Conservation (phyloP, 225 moss, liverwort and hornwort genomes). For the Polytrichum commune region DNA sequence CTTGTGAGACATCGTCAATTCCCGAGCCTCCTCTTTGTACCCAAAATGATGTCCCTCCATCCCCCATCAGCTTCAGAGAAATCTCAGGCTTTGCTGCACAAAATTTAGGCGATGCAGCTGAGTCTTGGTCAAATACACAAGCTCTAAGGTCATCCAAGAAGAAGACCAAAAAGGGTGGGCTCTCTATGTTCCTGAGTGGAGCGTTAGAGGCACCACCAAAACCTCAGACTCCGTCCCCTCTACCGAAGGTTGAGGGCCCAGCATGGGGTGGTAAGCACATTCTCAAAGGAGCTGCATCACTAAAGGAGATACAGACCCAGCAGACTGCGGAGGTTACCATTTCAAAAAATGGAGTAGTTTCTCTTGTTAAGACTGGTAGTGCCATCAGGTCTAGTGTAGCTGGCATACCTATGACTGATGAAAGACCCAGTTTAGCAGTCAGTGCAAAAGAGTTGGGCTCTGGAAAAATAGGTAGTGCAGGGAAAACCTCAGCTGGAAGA, state of each 20-base stretch:
- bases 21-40: conserved; percentile 16
- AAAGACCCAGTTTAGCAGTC: conserved; percentile 22
- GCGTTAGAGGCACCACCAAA: conserved; percentile 76
- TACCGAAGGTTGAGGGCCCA: conserved; percentile 74
- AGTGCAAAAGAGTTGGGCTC: conserved; percentile 24
- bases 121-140: conserved; percentile 30
- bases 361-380: conserved; percentile 39
- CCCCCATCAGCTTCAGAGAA: conserved; percentile 33
- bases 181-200: conserved; percentile 94
- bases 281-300: conserved; percentile 63
- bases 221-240: conserved; percentile 41
- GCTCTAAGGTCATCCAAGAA: conserved; percentile 44
- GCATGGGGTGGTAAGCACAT: conserved; percentile 81
- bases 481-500: conserved; percentile 21
- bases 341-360: conserved; percentile 31
- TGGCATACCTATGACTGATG: conserved; percentile 20
- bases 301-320: conserved; percentile 80
- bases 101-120: conserved; percentile 18
- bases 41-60: conserved; percentile 10
- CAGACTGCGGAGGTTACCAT: conserved; percentile 50
- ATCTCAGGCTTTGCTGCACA: conserved; percentile 59
- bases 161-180: conserved; percentile 76
- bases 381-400: conserved; percentile 25
- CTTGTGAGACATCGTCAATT: conserved; percentile 1
- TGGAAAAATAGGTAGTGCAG: conserved; percentile 29